Conservation (phyloP, 2,329 filamentous ascomycete species). For the Neurospora sp. region DNA sequence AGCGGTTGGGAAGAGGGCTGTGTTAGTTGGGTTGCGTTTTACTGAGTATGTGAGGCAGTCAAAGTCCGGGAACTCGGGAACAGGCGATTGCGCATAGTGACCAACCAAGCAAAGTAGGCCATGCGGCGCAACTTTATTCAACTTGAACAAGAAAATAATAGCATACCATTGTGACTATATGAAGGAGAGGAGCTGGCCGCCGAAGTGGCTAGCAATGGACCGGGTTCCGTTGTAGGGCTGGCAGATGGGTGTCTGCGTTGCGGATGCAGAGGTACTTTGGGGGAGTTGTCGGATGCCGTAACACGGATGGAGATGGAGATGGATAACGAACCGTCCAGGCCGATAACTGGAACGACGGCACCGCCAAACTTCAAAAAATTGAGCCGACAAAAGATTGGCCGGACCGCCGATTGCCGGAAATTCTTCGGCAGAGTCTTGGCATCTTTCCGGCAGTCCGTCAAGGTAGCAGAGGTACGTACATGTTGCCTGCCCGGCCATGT, state of each 20-base stretch:
- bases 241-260: not conserved
- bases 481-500: not conserved
- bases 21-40: not conserved
- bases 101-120: not conserved
- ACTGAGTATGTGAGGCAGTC: not conserved
- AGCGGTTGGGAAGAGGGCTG: not conserved
- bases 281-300: not conserved
- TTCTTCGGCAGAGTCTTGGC: slow-evolving; percentile 5
- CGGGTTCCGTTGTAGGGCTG: not conserved
- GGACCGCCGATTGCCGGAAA: slow-evolving; percentile 17
- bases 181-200: not conserved
- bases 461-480: not conserved
- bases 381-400: slow-evolving; percentile 6
- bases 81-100: not conserved
- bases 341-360: not conserved
- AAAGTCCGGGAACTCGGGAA: not conserved
- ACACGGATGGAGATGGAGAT: not conserved
- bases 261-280: not conserved
- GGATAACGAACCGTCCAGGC: not conserved
- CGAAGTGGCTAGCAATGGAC: not conserved
- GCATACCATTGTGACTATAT: slow-evolving; percentile 16
- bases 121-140: not conserved
- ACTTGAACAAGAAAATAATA: not conserved
- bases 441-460: not conserved
- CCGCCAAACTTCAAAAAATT: slow-evolving; percentile 12